phyloP scores from a whole-genome alignment of 202 grass and related monocot species.

The Panicum virgatum region DNA sequence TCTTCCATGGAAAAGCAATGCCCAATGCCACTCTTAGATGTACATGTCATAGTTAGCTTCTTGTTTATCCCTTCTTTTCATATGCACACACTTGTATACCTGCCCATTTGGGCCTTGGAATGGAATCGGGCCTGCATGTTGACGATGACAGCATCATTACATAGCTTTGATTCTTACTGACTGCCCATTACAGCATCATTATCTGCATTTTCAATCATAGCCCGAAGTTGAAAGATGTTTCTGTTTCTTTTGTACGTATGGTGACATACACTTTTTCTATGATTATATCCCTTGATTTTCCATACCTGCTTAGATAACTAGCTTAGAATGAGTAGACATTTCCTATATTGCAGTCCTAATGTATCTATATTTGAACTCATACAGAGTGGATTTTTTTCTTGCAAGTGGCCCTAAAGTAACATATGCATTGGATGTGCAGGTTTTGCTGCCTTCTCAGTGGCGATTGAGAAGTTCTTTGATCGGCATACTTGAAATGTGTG shows the following conservation, averaged over 20 bases:
- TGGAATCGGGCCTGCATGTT: not conserved
- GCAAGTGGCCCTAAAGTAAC: slow-evolving; percentile 87
- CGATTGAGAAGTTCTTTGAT: slow-evolving; percentile 94
- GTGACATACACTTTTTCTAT: not conserved
- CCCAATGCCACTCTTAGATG: no score
- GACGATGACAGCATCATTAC: not conserved
- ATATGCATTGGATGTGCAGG: slow-evolving; percentile 85
- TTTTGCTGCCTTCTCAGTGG: slow-evolving; percentile 91
- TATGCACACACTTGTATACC: not conserved
- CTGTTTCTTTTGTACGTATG: not conserved
- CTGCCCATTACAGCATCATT: no score
- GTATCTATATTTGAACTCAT: not conserved
- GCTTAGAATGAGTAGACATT: not conserved
- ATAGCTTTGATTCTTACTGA: not conserved
- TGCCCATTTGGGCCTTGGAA: not conserved
- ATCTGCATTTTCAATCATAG: slow-evolving; percentile 29
- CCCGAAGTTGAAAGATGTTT: slow-evolving; percentile 2
- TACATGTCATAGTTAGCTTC: no score
- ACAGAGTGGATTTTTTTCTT: slow-evolving; percentile 13
- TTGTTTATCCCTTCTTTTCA: not conserved
- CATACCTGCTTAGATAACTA: not conserved
- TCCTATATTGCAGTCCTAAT: not conserved
- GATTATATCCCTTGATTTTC: not conserved
- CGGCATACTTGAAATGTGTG: slow-evolving; percentile 66
- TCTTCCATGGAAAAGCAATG: no score